These are phyloP conservation scores for Termitomyces bulborhizus DNA, from an alignment of 768 basidiomycete genomes.

Conservation along the genomic window DNA sequence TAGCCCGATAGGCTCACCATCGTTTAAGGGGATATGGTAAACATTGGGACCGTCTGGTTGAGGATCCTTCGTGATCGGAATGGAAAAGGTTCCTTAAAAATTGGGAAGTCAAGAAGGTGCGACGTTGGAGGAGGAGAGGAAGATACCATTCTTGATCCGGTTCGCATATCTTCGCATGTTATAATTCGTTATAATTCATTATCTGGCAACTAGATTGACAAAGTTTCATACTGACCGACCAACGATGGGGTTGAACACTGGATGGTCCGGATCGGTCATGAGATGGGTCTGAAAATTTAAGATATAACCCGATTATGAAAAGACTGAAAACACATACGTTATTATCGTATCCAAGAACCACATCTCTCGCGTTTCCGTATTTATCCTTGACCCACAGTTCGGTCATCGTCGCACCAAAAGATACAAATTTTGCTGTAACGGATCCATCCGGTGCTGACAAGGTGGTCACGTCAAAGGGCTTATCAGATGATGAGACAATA, in stretches of 20 bases:
- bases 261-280: slow-evolving; percentile 39
- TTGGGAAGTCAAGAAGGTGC: background rate
- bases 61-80: slow-evolving; percentile 42
- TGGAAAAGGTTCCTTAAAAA: slow-evolving; percentile 42
- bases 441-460: slow-evolving; percentile 47
- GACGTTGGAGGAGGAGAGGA: background rate
- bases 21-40: slow-evolving; percentile 44
- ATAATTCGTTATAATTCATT: background rate
- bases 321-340: slow-evolving; percentile 26
- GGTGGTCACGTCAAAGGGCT: slow-evolving; percentile 45
- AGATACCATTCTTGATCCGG: slow-evolving; percentile 42
- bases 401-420: slow-evolving; percentile 49
- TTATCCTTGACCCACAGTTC: slow-evolving; percentile 52
- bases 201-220: background rate
- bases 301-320: background rate
- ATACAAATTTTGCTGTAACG: slow-evolving; percentile 52
- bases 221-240: slow-evolving; percentile 21
- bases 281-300: slow-evolving; percentile 25
- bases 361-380: slow-evolving; percentile 39
- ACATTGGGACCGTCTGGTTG: slow-evolving; percentile 36
- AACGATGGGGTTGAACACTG: slow-evolving; percentile 36
- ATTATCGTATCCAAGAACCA: slow-evolving; percentile 55
- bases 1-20: slow-evolving; percentile 23
- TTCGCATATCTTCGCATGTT: slow-evolving; percentile 40
- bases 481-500: background rate